Conservation (phyloP, 2,329 filamentous ascomycete genomes). For the Cadophora sp. region DNA sequence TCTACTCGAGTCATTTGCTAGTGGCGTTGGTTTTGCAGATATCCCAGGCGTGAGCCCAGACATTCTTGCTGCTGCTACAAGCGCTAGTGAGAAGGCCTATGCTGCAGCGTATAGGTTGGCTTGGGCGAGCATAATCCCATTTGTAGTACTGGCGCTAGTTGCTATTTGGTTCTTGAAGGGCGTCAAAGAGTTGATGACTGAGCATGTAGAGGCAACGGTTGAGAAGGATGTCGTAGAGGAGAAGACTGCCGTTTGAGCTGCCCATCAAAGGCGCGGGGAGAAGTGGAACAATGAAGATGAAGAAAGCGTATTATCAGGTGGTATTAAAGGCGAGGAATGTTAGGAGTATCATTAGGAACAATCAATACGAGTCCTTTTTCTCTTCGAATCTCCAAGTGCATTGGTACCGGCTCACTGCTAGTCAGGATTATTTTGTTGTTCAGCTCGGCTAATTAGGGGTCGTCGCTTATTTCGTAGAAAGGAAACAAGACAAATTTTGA, state of each 20-base stretch:
- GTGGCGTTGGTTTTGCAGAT: conserved; percentile 43
- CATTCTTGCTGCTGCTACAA: conserved; percentile 48
- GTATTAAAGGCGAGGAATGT: too few species aligned
- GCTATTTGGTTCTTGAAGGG: conserved; percentile 53
- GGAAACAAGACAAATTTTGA: too few species aligned
- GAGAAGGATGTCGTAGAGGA: conserved; percentile 44
- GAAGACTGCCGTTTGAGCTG: conserved; percentile 26
- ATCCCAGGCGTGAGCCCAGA: conserved; percentile 48
- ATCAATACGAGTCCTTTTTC: too few species aligned
- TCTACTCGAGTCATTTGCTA: conserved; percentile 49
- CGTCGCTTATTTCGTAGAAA: too few species aligned
- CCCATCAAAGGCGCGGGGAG: not conserved
- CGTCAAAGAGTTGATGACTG: conserved; percentile 59
- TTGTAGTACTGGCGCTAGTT: conserved; percentile 55
- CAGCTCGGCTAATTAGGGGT: too few species aligned
- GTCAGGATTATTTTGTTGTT: too few species aligned
- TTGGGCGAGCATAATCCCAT: conserved; percentile 58
- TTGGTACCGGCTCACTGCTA: too few species aligned
- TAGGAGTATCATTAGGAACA: not conserved
- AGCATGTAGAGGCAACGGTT: conserved; percentile 59
- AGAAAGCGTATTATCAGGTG: not conserved
- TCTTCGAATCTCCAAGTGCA: too few species aligned
- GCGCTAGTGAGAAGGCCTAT: conserved; percentile 53
- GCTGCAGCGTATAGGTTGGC: conserved; percentile 56
- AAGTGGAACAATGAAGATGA: not conserved